Evolutionary conservation across 768 basidiomycete genomes (phyloP).

Genomic region (Gloeopeniophorella convolvens): DNA sequence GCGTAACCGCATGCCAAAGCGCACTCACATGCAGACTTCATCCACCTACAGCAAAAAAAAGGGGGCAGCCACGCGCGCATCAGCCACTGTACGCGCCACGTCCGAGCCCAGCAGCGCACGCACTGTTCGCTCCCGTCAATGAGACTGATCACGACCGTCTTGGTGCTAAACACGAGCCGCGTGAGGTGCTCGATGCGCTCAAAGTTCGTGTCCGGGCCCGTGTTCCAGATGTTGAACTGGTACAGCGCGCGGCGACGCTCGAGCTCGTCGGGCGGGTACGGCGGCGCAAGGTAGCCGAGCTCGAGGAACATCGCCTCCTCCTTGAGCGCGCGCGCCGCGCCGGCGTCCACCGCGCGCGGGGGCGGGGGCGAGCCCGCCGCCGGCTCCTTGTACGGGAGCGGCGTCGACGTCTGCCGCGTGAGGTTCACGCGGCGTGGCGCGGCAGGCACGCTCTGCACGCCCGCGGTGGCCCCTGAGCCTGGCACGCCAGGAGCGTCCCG

Average conservation of each 20-base stretch:
- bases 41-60: slow-evolving; percentile 73
- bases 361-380: slow-evolving; percentile 18
- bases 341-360: slow-evolving; percentile 23
- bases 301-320: slow-evolving; percentile 63
- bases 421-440: slow-evolving; percentile 46
- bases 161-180: slow-evolving; percentile 88
- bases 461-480: slow-evolving; percentile 29
- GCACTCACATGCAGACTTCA: slow-evolving; percentile 77
- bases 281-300: slow-evolving; percentile 68
- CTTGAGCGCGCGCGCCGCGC: slow-evolving; percentile 47
- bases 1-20: background rate
- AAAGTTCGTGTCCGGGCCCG: slow-evolving; percentile 81
- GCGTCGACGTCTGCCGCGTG: slow-evolving; percentile 59
- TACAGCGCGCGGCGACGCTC: slow-evolving; percentile 80
- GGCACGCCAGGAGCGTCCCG: too few relatives aligned
- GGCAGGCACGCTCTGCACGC: slow-evolving; percentile 38
- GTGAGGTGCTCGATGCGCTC: slow-evolving; percentile 91
- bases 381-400: slow-evolving; percentile 38
- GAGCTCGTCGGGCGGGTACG: slow-evolving; percentile 77
- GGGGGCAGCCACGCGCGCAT: background rate
- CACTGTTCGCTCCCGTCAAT: slow-evolving; percentile 83
- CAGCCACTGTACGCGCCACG: background rate
- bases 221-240: slow-evolving; percentile 90
- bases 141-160: slow-evolving; percentile 74
- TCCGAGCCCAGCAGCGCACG: slow-evolving; percentile 28